These are phyloP conservation scores for Nidula niveotomentosa DNA, from an alignment of 1,284 basidiomycete species.

Conservation along the genomic window DNA sequence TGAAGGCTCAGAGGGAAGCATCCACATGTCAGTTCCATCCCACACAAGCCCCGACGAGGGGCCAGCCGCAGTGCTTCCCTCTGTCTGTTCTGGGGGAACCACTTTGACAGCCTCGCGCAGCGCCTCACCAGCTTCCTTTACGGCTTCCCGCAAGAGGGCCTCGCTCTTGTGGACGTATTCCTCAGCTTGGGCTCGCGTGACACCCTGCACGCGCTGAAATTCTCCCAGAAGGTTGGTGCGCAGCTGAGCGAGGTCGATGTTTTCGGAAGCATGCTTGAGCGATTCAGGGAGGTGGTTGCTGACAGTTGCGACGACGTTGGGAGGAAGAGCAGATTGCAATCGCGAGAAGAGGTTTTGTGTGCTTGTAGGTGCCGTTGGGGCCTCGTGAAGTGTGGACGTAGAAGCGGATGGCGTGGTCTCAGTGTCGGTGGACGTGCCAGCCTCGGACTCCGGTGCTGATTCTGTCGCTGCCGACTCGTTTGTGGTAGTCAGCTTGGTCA, in stretches of 20 bases:
- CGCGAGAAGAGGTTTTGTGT: constrained; percentile 63
- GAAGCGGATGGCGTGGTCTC: constrained; percentile 9
- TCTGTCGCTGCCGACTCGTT: constrained; percentile 5
- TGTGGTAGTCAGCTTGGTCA: constrained; percentile 56
- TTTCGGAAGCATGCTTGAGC: constrained; percentile 58
- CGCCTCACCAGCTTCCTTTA: constrained; percentile 75
- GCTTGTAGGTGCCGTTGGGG: constrained; percentile 24
- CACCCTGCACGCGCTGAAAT: constrained; percentile 71
- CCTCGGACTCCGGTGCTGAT: constrained; percentile 9
- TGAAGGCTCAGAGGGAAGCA: constrained; percentile 46
- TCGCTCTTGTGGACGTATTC: constrained; percentile 84
- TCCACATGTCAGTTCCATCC: constrained; percentile 86
- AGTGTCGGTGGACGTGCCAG: constrained; percentile 24
- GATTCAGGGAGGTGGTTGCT: constrained; percentile 69
- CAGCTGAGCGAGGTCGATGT: constrained; percentile 67
- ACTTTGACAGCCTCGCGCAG: constrained; percentile 87
- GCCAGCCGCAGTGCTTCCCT: constrained; percentile 18
- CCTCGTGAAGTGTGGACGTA: constrained; percentile 11
- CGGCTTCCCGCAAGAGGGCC: constrained; percentile 63
- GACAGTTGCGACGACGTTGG: constrained; percentile 68
- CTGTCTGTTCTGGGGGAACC: constrained; percentile 72
- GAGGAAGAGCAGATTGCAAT: constrained; percentile 70
- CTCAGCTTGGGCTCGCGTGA: constrained; percentile 76
- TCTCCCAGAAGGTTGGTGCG: constrained; percentile 66
- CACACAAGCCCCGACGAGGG: constrained; percentile 51